Percentiles rank a stretch among this genome's conserved stretches.
phyloP scores from a whole-genome alignment of 768 basidiomycete genomes.

The Tylopilus sp. region DNA sequence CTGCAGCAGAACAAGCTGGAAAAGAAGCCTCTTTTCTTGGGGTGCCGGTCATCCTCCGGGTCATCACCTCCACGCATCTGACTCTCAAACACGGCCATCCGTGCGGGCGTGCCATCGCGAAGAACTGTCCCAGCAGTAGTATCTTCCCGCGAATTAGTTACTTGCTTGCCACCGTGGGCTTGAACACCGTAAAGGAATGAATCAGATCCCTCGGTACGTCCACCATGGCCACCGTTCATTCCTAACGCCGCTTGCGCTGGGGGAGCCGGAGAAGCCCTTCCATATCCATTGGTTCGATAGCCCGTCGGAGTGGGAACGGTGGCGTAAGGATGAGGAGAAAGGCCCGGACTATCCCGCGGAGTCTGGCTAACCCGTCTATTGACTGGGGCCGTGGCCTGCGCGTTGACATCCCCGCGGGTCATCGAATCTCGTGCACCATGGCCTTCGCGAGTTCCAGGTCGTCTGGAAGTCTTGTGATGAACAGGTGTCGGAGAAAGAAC shows the following conservation, averaged over 20 bases:
- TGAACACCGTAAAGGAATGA: conserved; percentile 64
- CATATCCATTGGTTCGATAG: conserved; percentile 54
- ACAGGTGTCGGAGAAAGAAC: conserved; percentile 65
- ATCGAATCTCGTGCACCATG: conserved; percentile 48
- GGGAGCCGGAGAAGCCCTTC: conserved; percentile 48
- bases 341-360: conserved; percentile 44
- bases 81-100: conserved; percentile 68
- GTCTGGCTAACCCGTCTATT: conserved; percentile 70
- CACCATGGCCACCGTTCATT: conserved; percentile 38
- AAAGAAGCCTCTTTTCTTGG: conserved; percentile 59
- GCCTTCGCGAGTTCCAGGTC: conserved; percentile 43
- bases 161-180: conserved; percentile 44
- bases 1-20: conserved; percentile 69
- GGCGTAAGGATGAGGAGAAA: conserved; percentile 72
- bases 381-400: conserved; percentile 63
- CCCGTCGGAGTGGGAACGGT: conserved; percentile 55
- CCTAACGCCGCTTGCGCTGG: conserved; percentile 36
- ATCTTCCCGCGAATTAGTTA: conserved; percentile 50
- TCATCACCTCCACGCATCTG: conserved; percentile 59
- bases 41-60: conserved; percentile 63
- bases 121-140: conserved; percentile 42
- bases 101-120: conserved; percentile 35
- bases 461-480: conserved; percentile 58
- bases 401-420: conserved; percentile 47
- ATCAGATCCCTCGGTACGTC: conserved; percentile 57